phyloP scores from a whole-genome alignment of 108 stramenopile species.

The Nannochloropsis salina region DNA sequence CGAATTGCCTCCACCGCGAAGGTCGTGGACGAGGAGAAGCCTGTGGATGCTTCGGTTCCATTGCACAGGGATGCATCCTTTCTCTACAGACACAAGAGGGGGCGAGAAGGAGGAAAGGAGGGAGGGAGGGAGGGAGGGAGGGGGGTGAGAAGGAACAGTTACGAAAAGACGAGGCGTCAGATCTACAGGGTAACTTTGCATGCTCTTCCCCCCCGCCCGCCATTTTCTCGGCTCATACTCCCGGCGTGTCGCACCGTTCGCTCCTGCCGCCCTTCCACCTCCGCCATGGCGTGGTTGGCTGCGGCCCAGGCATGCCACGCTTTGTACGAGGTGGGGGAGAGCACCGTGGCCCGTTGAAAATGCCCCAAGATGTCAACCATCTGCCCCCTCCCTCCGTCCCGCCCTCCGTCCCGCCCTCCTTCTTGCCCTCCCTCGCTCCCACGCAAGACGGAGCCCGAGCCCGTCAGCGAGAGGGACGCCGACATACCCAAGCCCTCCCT shows the following conservation, averaged over 20 bases:
- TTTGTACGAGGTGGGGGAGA: not conserved
- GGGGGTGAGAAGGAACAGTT: not conserved
- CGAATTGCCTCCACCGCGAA: not conserved
- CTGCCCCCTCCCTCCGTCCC: not conserved
- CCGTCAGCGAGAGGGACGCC: not conserved
- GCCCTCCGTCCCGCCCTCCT: not conserved
- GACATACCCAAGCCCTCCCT: not conserved
- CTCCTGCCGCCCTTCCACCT: not conserved
- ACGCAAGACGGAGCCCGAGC: not conserved
- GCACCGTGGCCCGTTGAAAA: not conserved
- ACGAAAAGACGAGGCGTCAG: not conserved
- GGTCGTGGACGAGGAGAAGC: not conserved
- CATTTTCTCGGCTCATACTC: too few relatives aligned
- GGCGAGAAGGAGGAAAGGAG: not conserved
- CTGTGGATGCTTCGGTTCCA: too few relatives aligned
- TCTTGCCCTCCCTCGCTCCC: not conserved
- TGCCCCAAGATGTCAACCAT: not conserved
- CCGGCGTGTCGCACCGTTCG: too few relatives aligned
- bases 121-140: not conserved
- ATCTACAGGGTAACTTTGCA: too few relatives aligned
- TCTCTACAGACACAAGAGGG: not conserved
- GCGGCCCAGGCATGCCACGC: not conserved
- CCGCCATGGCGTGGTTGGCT: not conserved
- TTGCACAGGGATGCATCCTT: too few relatives aligned
- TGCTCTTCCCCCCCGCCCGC: too few relatives aligned